Evolutionary conservation across 2,329 filamentous ascomycete species (phyloP).

Genomic region (Arthroderma sp.): DNA sequence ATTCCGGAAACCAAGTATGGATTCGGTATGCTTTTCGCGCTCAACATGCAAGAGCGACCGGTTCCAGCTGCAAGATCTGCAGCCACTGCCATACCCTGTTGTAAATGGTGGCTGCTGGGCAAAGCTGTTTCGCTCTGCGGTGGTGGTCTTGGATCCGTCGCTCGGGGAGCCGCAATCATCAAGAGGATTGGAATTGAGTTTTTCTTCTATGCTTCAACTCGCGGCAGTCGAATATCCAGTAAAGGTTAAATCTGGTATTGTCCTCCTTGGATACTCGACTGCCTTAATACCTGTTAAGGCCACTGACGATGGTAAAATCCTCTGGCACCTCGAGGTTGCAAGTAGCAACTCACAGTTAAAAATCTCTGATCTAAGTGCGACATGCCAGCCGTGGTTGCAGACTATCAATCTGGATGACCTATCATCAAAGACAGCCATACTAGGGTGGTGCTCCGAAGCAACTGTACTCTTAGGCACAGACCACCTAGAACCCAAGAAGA

Average conservation of each 20-base stretch:
- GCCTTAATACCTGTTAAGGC: constrained; percentile 6
- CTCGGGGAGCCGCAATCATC: too few species aligned
- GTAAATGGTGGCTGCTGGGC: too few species aligned
- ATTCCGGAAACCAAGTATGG: too few species aligned
- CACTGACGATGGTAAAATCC: constrained; percentile 5
- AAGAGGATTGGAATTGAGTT: too few species aligned
- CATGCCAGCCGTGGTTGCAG: not conserved
- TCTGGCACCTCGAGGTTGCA: constrained; percentile 9
- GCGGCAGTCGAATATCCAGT: constrained; percentile 9
- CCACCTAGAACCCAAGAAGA: not conserved
- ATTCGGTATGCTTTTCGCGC: too few species aligned
- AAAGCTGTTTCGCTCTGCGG: too few species aligned
- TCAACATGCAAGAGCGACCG: too few species aligned
- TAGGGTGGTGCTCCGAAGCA: constrained; percentile 1
- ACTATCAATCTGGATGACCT: not conserved
- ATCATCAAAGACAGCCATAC: not conserved
- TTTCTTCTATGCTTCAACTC: constrained; percentile 6
- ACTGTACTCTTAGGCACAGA: constrained; percentile 2
- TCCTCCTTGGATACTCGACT: constrained; percentile 9
- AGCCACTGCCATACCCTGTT: too few species aligned
- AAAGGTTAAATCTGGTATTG: constrained; percentile 4
- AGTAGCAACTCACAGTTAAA: constrained; percentile 1
- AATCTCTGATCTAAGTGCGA: not conserved
- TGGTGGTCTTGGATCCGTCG: too few species aligned
- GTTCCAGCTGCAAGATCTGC: too few species aligned